Evolutionary conservation across 495 filamentous ascomycete species (phyloP), one percentile per base, ranked within the genome.

Genomic region (Lophiotrema nucula): DNA sequence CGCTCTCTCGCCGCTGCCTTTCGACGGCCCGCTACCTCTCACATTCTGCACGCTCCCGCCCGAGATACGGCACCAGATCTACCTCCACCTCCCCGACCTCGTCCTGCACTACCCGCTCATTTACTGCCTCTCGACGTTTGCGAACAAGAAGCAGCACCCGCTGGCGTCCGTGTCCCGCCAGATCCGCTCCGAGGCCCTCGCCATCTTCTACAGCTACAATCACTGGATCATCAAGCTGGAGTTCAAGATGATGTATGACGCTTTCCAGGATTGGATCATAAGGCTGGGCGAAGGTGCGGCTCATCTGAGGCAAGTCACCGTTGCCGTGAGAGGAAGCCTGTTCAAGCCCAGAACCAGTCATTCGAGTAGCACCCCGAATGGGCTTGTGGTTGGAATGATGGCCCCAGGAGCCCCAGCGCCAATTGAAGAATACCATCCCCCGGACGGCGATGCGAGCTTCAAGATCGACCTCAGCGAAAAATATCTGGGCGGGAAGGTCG

Each of bases 171-270:
- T 66, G 11, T 62, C 51, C 15, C 57, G 42, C 19, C 63, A 56
- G 16, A 58, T 66, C 58, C 63, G 63, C 42, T 26, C 46, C 24
- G 63, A 66, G 49, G 46, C 57, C 39, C 63, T 66, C 45, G 53
- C 63, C 47, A 50, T 66, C 18, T 66, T 66, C 63, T 66, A 66
- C 49, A 51, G 53, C 47, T 58, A 66, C 53, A 66, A 66, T 44
- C 60, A 56, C 1, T 66, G 63, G 63, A 47, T 66, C 57, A 66
- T 66, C 46, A 66, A 66, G 44, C 58, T 66, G 28, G 63, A 66
- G 26, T 62, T 58, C 53, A 48, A 56, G 12, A 57, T 66, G 26
- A 66, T 66, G 63, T 66, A 66, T 53, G 58, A 66, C 16, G 48
- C 53, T 16, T 66, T 66, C 58, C 57, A 51, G 15, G 44, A 51